A percentile compares a stretch with the other conserved stretches of the same genome.
Conservation (phyloP, 1,284 basidiomycete genomes). For the Exobasidium rhododendri region DNA sequence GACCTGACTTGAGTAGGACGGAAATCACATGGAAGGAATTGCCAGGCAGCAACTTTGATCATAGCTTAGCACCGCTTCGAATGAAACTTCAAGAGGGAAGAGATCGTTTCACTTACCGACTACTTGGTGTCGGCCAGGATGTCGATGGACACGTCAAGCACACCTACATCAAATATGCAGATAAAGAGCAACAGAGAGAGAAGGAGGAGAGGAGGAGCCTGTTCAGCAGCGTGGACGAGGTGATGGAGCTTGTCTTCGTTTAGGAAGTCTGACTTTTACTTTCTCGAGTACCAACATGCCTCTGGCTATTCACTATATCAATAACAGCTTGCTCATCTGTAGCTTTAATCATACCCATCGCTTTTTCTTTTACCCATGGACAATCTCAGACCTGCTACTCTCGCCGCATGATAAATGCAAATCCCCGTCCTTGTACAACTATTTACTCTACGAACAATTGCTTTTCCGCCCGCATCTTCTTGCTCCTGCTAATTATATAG, state of each 20-base stretch:
- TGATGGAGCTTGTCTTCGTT: background rate
- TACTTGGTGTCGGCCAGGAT: background rate
- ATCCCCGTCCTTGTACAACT: no score
- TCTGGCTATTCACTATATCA: no score
- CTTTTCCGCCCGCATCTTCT: no score
- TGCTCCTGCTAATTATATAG: no score
- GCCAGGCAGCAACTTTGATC: slow-evolving; percentile 5
- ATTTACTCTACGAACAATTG: no score
- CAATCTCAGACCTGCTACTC: no score
- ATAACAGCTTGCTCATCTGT: no score
- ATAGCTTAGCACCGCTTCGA: background rate
- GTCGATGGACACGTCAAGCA: background rate
- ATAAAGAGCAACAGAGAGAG: background rate
- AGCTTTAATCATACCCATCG: no score
- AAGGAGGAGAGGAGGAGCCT: background rate
- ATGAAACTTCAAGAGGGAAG: background rate
- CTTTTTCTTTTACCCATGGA: no score
- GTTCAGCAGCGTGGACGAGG: background rate
- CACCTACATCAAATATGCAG: slow-evolving; percentile 1
- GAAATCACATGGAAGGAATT: background rate
- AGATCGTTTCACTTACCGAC: slow-evolving; percentile 4
- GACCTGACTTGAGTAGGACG: background rate
- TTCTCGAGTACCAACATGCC: no score
- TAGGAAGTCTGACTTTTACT: no score
- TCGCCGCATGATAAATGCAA: no score